Base-by-base conservation (phyloP, 2,329 filamentous ascomycete species). In the Elsinoe australis region DNA sequence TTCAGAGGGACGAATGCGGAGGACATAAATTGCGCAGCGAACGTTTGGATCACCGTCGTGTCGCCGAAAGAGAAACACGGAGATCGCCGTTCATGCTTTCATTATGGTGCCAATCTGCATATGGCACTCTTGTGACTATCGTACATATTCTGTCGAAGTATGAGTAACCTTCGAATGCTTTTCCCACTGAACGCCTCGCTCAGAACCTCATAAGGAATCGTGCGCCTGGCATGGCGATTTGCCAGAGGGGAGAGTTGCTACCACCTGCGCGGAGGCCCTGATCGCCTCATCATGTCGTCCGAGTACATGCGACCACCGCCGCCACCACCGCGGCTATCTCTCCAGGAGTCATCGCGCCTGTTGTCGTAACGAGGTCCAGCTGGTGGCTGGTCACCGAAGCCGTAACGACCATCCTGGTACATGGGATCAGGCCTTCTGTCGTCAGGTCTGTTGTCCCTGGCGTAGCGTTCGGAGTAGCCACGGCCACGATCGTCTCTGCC, bases 401-500 rank as follows among this genome's bases (percentile, higher is more conserved):
- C 68, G 46, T 64, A 69, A 35, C 69, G 59, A 5, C 69, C 68
- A 49, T 71, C 69, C 52, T 70, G 65, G 48, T 64, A 66, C 34
- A 60, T 65, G 15, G 57, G 55, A 17, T 62, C 56, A 22, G 64
- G 24, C 18, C 39, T 15, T 17, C 39, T 21, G 14, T 44, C 39
- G 4, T 44, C 63, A 17, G 57, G 56, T 21, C 63, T 47, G 28
- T 51, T 48, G 10, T 53, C 42, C 18, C 51, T 35, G 22, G 49
- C 33, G 41, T 52, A 56, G 21, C 49, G 35, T n/a, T 54, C 54
- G 5, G 54, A 49, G 48, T 57, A 55, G 49, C 54, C 56, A 48
- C 56, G 56, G 34, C 59, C 55, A 14, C 17, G 51, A 7, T 56
- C 50, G 19, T 47, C 51, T 32, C 57, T 52, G 3, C 55, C 55